Evolutionary conservation across 208 protist genomes (phyloP), one percentile per base, ranked within the genome.

Genomic region (Herpetomonas tarakana): DNA sequence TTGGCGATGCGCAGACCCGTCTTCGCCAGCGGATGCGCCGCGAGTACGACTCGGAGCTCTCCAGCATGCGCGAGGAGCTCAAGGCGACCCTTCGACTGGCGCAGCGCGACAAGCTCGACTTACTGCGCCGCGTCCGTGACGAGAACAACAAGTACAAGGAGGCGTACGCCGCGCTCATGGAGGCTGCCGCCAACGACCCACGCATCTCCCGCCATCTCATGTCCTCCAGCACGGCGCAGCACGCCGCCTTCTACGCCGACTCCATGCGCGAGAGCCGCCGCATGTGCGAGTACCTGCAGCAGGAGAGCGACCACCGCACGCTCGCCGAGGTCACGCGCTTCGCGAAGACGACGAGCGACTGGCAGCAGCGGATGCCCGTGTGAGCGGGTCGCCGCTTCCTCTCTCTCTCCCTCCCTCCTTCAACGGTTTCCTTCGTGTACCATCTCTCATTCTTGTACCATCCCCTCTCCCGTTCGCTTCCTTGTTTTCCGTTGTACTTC

Each of bases 81-180:
- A 68, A 79, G 45, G 52, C 52, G 27, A 59, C 71, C 19, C 47
- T 90, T 29, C 31, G 47, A 21, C 30, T 53, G 0, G 68, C 76
- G 26, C 35, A 56, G 35, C 52, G 45, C 16, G 79, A 86, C 22
- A 76, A 74, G 58, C 50, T 63, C 18, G 85, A 92, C 38, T 58
- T 71, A 11, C 80, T 73, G 78, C 76, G 71, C 12, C 76, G 66
- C 18, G 71, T 92, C 26, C 74, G 73, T 16, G 83, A 95, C 11
- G 85, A 90, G 77, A 86, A 95, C 58, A 63, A 76, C 45, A 85
- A 81, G 25, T 92, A 92, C 74, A 72, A 75, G 3, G 67, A 60
- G 0, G 86, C 86, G n/a, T 95, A 92, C 68, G 70, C 72, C 9
- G 71, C 71, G 1, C 58, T 92, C 31, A 85, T 95, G 71, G 74